Base-by-base conservation (phyloP, 2,329 filamentous ascomycete genomes). In the Penicillium hesseltinei region DNA sequence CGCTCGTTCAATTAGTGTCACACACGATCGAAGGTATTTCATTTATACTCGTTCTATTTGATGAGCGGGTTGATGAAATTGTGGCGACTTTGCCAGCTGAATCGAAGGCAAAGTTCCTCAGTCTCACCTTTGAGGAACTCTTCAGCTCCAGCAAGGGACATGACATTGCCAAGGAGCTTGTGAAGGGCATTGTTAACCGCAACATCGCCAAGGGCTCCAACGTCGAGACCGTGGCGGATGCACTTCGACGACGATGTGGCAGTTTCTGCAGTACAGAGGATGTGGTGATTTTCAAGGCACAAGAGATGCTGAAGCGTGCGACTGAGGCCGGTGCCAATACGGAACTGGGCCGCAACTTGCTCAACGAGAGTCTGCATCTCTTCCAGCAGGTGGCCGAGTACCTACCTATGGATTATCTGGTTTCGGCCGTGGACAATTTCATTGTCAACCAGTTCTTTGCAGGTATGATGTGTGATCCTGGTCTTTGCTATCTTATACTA, bases 261-360 rank as follows among this genome's bases (percentile, higher is more conserved):
- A 97, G 90, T 75, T 99, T 99, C 82, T 99, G 94, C 74, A 97
- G 92, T 69, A 88, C 93, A 0, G 93, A 99, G 63, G 94, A 99
- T 77, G 94, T 97, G 2, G 87, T 97, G 62, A 93, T 97, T 65
- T 99, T 99, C 86, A 97, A 96, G 76, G 94, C 94, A 0, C 93
- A 97, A 72, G 94, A 99, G 74, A 90, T 93, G 68, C 80, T 97
- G 52, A 95, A 96, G 80, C 85, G 91, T 65, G 93, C 93, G 1
- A 87, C 88, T 2, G 92, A 97, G 72, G 85, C 90, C 47, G 85
- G 87, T 10, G 79, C 82, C 5, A 91, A 92, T 68, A 86, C 86
- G 4, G 93, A 92, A 65, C 81, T 86, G 51, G 90, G 89, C 6
- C 86, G 92, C 35, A 87, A 87, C 44, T 78, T 96, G 36, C 82